Evolutionary conservation across 331 rosid species (phyloP).

Genomic region (Ulmus americana): DNA sequence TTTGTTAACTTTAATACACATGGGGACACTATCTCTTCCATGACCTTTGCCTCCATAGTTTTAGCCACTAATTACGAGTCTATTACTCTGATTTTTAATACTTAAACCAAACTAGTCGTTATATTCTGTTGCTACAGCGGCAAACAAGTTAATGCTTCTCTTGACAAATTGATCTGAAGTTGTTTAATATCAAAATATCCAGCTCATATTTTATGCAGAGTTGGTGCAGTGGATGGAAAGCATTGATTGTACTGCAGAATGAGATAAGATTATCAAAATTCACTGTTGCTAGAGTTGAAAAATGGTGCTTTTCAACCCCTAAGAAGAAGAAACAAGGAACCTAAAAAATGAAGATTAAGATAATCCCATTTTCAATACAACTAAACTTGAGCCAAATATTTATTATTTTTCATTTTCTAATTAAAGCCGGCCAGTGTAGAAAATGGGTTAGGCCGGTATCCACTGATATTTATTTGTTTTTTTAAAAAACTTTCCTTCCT

Average conservation of each 20-base stretch:
- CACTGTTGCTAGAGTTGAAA: constrained; percentile 4
- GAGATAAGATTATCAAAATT: not conserved
- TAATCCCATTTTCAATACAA: no score
- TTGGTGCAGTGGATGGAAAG: not conserved
- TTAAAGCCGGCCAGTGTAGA: not conserved
- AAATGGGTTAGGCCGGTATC: not conserved
- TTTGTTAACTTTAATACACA: not conserved
- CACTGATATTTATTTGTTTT: no score
- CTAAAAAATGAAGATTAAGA: not conserved
- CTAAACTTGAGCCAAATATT: not conserved
- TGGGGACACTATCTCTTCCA: not conserved
- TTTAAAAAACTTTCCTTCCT: no score
- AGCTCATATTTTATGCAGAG: not conserved
- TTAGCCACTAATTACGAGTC: not conserved
- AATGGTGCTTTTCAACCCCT: not conserved
- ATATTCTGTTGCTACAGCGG: not conserved
- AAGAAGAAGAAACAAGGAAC: no score
- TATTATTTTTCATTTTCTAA: not conserved
- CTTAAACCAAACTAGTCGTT: not conserved
- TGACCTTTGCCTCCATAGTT: constrained; percentile 1
- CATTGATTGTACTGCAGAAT: not conserved
- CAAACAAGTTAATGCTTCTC: not conserved
- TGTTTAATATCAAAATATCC: not conserved
- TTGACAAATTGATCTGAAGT: not conserved
- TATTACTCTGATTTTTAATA: not conserved